phyloP scores from a whole-genome alignment of 306 rosid genomes.

The Pyrus pyrifolia region DNA sequence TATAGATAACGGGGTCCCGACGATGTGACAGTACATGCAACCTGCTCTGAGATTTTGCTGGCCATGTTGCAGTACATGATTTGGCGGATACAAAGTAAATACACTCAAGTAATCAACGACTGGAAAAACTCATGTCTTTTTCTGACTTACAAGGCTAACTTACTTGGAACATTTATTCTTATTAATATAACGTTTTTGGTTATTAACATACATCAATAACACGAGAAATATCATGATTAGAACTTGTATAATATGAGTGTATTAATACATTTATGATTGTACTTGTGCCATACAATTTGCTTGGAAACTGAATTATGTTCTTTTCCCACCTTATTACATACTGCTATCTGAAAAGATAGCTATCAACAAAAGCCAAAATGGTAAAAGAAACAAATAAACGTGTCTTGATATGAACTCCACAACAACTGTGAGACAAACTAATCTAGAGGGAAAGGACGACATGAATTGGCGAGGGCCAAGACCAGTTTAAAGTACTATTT shows the following conservation, averaged over 20 bases:
- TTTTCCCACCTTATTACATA: too few species aligned
- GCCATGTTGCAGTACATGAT: neutral
- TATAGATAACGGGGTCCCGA: neutral
- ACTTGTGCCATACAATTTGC: too few species aligned
- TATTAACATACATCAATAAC: too few species aligned
- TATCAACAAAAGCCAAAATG: neutral
- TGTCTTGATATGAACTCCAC: neutral
- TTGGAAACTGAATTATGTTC: too few species aligned
- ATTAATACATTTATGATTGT: too few species aligned
- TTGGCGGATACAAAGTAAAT: neutral
- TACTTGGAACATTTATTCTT: too few species aligned
- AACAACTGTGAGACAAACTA: neutral
- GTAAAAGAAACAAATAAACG: neutral
- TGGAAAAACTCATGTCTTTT: neutral
- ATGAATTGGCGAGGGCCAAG: neutral
- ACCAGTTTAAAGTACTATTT: neutral
- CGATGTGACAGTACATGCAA: conserved; percentile 14
- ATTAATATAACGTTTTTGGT: too few species aligned
- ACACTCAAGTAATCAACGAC: neutral
- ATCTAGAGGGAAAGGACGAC: neutral
- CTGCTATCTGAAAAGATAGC: neutral
- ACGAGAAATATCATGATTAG: too few species aligned
- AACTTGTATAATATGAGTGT: too few species aligned
- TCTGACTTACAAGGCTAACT: too few species aligned
- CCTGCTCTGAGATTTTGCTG: conserved; percentile 8